Evolutionary conservation across 306 rosid genomes (phyloP), one percentile per base, ranked within the genome.

Genomic region (Rosa chinensis): DNA sequence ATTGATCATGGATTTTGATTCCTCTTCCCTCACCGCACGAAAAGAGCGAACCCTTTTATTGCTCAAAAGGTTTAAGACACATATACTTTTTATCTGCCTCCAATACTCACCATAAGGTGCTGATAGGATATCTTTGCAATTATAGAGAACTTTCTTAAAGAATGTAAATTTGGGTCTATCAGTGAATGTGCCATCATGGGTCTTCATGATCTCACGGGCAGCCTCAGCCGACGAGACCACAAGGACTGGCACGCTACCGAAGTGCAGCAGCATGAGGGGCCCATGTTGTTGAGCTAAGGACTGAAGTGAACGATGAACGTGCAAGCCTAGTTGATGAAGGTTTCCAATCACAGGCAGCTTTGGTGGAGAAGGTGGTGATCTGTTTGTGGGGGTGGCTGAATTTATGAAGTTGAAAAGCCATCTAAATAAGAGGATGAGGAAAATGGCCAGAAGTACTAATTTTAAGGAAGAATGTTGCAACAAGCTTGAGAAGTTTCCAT

Each of bases 51-150:
- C 66, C 2, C 66, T 59, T 59, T 59, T 59, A 59, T 21, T n/a
- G 66, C 66, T 59, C 35, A 59, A 59, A 9, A 59, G 66, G 23
- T 59, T n/a, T 25, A 61, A 9, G 3, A 81, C 78, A 0, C 77
- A 67, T 8, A 82, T 11, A 20, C 79, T 83, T 28, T 83, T 84
- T 66, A 74, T 25, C 8, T 84, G 85, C 66, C 86, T 87, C 88
- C 86, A 84, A 62, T 84, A 87, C 25, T 85, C 87, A 2, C 90
- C 88, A 20, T 87, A 87, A 8, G 66, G 83, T 1, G 90, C 79
- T 4, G 50, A 5, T 1, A 79, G 5, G 9, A 87, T 56, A 35
- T 87, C 90, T 70, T 85, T 87, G 83, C 23, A 63, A 14, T 49
- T 70, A 47, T 87, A 85, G 14, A 83, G 39, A 11, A 85, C 52